Base-by-base conservation (phyloP, 1,139 yeast species). In the Suhomyces maxii region DNA sequence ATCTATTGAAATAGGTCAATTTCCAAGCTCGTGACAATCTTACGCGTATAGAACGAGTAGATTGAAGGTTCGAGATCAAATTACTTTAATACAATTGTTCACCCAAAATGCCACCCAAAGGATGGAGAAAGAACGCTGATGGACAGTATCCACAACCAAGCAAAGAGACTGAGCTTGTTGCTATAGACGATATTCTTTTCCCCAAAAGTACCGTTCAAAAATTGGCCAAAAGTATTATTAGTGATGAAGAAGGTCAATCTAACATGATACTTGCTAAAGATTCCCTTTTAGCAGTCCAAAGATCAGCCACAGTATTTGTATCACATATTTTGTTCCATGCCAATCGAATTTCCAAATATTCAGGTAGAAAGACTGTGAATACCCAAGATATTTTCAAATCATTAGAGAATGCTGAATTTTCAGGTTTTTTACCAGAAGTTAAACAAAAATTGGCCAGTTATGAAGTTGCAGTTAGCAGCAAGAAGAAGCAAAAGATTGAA, bases 81-180 rank as follows among this genome's bases (percentile, higher is more conserved):
- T 18, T 18, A 18, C 6, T 3, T 18, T 6, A 18, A 18, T 18
- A 18, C 23, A 18, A 18, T 18, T 18, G 23, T 18, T 18, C 23
- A 18, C 23, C 3, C 32, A 56, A 38, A 11, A 85, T 85, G 93
- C 90, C 93, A 51, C 90, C 90, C 60, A 85, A 85, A 64, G 89
- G 90, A 39, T 84, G 89, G 90, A 83, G 87, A 69, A 85, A 84
- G 60, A 85, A 82, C 59, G 82, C 85, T 1, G 89, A 83, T 45
- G 89, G 86, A 7, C 76, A 79, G 36, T 79, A 76, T 51, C 84
- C 84, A 1, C 72, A 61, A 40, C 71, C 82, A 8, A 71, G 71
- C n/a, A 74, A 76, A 46, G 84, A 82, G 32, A 71, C 75, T 13
- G 89, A 84, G 46, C 69, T 73, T 43, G 73, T 82, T 4, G 80